A percentile compares a stretch with the other conserved stretches of the same genome.
These are phyloP conservation scores for Arxiozyma bovina DNA, from an alignment of 1,139 yeast genomes.

Conservation along the genomic window DNA sequence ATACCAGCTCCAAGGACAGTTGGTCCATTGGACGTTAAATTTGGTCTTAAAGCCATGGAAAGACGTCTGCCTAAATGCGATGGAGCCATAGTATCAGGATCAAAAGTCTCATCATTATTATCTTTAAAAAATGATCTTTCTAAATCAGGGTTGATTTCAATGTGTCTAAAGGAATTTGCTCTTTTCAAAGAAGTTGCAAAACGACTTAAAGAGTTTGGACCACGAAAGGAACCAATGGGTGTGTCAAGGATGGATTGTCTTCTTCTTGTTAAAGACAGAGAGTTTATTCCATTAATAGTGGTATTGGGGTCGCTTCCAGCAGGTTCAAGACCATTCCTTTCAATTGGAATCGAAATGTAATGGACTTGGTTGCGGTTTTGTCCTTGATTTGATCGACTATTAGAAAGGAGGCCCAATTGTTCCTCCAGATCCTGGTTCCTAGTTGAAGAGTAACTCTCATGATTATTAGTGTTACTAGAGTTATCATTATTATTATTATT, in stretches of 20 bases:
- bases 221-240: slow-evolving; percentile 39
- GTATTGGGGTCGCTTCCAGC: not conserved
- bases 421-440: slow-evolving; percentile 3
- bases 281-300: not conserved
- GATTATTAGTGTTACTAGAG: not conserved
- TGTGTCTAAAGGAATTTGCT: slow-evolving; percentile 60
- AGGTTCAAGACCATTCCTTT: slow-evolving; percentile 10
- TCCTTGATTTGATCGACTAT: not conserved
- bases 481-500: not conserved
- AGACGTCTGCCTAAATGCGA: slow-evolving; percentile 54
- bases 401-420: slow-evolving; percentile 9
- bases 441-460: not conserved
- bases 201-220: slow-evolving; percentile 61
- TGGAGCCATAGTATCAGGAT: slow-evolving; percentile 65
- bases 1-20: not conserved
- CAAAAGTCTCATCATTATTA: slow-evolving; percentile 53
- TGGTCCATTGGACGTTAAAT: slow-evolving; percentile 15
- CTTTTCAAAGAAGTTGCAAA: slow-evolving; percentile 73
- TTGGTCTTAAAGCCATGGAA: slow-evolving; percentile 36
- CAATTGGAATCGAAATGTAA: slow-evolving; percentile 30
- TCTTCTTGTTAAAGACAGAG: slow-evolving; percentile 14
- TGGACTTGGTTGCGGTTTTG: slow-evolving; percentile 16
- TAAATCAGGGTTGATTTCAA: slow-evolving; percentile 38
- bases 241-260: slow-evolving; percentile 30
- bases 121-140: slow-evolving; percentile 44